These are phyloP conservation scores for Fusarium praegraminearum DNA, from an alignment of 2,329 filamentous ascomycete species.

Conservation along the genomic window DNA sequence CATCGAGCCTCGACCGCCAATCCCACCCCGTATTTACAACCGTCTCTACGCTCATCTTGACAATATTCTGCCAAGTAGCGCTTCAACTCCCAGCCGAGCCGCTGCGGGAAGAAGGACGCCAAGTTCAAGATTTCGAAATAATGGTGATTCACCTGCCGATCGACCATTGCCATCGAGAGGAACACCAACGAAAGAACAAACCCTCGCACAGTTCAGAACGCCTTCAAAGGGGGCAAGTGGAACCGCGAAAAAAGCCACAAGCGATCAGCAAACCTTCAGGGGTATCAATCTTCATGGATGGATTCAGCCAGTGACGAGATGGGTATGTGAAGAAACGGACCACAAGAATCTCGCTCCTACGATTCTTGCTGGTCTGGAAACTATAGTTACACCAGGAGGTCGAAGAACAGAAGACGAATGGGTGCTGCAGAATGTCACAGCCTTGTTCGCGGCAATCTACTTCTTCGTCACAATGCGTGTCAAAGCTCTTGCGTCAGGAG, in stretches of 20 bases:
- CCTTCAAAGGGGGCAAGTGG: slow-evolving; percentile 43
- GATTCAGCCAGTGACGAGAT: slow-evolving; percentile 76
- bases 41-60: slow-evolving; percentile 86
- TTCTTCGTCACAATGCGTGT: slow-evolving; percentile 69
- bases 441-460: slow-evolving; percentile 70
- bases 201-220: slow-evolving; percentile 59
- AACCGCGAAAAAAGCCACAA: slow-evolving; percentile 60
- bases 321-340: slow-evolving; percentile 70
- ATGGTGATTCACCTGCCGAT: slow-evolving; percentile 45
- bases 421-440: slow-evolving; percentile 62
- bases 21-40: slow-evolving; percentile 83
- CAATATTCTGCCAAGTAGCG: slow-evolving; percentile 69
- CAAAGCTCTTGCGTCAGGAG: slow-evolving; percentile 55
- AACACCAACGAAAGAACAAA: slow-evolving; percentile 62
- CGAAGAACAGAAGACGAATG: slow-evolving; percentile 61
- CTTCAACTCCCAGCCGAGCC: slow-evolving; percentile 49
- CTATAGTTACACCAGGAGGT: slow-evolving; percentile 60
- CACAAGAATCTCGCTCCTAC: slow-evolving; percentile 75
- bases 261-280: slow-evolving; percentile 44
- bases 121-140: slow-evolving; percentile 50
- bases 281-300: slow-evolving; percentile 67
- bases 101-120: slow-evolving; percentile 51
- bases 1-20: slow-evolving; percentile 80
- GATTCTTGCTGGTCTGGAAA: slow-evolving; percentile 79
- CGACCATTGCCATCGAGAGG: slow-evolving; percentile 55